A percentile compares a stretch with the other conserved stretches of the same genome.
Conservation (phyloP, 129 eudicot species). For the Tagetes erecta region DNA sequence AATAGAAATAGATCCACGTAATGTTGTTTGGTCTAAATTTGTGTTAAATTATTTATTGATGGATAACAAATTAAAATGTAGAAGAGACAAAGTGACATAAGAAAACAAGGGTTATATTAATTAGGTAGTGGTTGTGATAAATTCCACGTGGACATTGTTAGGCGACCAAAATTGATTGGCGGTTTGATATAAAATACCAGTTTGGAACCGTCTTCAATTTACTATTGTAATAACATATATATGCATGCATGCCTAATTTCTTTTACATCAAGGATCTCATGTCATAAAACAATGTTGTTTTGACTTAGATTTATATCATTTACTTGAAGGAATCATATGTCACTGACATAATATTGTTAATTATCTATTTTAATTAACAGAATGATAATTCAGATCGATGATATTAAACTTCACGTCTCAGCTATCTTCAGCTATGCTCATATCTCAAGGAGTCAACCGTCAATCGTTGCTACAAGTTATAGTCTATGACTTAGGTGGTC, state of each 20-base stretch:
- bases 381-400: too few species aligned
- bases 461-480: too few species aligned
- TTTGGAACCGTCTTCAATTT: constrained; percentile 38
- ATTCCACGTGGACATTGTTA: constrained; percentile 43
- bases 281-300: too few species aligned
- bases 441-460: too few species aligned
- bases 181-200: constrained; percentile 28
- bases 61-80: constrained; percentile 39
- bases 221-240: constrained; percentile 11
- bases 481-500: too few species aligned
- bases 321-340: too few species aligned
- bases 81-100: constrained; percentile 34
- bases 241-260: constrained; percentile 13
- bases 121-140: constrained; percentile 28
- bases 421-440: too few species aligned
- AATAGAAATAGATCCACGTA: constrained; percentile 2
- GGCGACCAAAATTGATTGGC: constrained; percentile 45
- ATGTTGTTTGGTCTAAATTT: constrained; percentile 16
- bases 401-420: too few species aligned
- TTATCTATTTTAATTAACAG: too few species aligned
- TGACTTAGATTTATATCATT: too few species aligned
- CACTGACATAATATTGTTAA: too few species aligned
- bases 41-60: constrained; percentile 3
- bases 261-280: constrained; percentile 16
- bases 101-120: constrained; percentile 25